These are phyloP conservation scores for Diatrype stigma DNA, from an alignment of 2,329 filamentous ascomycete species.

Conservation along the genomic window DNA sequence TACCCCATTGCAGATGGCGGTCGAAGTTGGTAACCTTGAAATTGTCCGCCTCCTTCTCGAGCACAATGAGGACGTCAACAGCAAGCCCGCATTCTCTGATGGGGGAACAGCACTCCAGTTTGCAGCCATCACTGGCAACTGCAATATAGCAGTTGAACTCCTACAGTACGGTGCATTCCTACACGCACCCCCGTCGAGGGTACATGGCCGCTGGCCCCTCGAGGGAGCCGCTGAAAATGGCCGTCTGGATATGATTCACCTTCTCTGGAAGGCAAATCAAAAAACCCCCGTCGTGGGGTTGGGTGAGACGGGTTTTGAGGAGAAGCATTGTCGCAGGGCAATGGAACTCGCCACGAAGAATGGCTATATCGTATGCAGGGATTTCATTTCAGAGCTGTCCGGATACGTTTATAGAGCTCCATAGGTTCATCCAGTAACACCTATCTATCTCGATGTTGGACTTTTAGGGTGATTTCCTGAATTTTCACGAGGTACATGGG, in stretches of 20 bases:
- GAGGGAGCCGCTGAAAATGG: conserved; percentile 5
- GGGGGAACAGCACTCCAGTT: conserved; percentile 7
- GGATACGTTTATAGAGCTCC: background rate
- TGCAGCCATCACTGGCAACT: conserved; percentile 6
- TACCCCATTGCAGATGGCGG: conserved; percentile 2
- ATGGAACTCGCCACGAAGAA: conserved; percentile 4
- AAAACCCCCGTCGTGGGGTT: background rate
- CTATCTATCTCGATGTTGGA: too few relatives aligned
- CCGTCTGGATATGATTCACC: conserved; percentile 2
- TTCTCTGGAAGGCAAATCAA: conserved; percentile 5
- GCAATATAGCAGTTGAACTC: conserved; percentile 3
- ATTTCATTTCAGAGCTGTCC: conserved; percentile 2
- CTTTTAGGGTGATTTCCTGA: too few relatives aligned
- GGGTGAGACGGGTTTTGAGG: conserved; percentile 4
- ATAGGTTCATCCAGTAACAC: too few relatives aligned
- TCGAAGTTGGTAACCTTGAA: conserved; percentile 1
- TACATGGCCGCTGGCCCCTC: conserved; percentile 4
- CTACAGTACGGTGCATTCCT: background rate
- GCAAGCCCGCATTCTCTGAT: background rate
- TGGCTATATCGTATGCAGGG: background rate
- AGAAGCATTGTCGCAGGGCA: conserved; percentile 2
- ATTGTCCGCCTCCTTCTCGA: conserved; percentile 1
- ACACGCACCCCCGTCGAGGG: conserved; percentile 1
- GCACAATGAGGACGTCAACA: conserved; percentile 1
- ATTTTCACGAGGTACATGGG: too few relatives aligned